Base-by-base conservation (phyloP, 129 eudicot species). In the Chrysanthemum seticuspe region DNA sequence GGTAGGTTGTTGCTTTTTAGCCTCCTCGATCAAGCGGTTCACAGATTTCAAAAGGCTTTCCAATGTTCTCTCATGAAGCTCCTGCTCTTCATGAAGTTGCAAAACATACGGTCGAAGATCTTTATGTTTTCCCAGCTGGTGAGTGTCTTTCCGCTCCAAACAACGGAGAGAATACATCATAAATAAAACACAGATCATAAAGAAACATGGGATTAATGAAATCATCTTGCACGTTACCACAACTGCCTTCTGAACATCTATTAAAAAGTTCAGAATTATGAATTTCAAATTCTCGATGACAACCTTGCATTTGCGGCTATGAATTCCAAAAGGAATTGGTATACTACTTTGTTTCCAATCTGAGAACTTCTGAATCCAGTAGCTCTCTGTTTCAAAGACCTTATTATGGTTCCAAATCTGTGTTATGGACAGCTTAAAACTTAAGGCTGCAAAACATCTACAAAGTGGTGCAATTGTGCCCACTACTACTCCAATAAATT, bases 221-320 rank as follows among this genome's bases (percentile, higher is more conserved):
- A 75, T 47, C 21, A 68, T 27, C 40, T 85, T 85, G 84, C 86
- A 78, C 1, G 52, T 21, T 9, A 85, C 60, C 59, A 81, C 84
- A 25, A 76, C 73, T 1, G 7, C 3, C 54, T 25, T 63, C 68
- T 83, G 87, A 56, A 65, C 58, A 6, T 40, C 36, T 65, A 83
- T 75, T 10, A 57, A 53, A 10, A 65, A 7, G 2, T 13, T 31
- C 19, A 76, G 71, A 49, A 62, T 31, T 19, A 71, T 15, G 61
- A 65, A 23, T 50, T 76, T 80, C 0, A 67, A 0, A 13, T 54
- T 66, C 21, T 76, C 61, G 15, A 68, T 13, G 44, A 62, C 50
- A 67, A 18, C 19, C 29, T 59, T 79, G 52, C 21, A 44, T 18
- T 27, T 75, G 27, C 12, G 73, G 55, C 63, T 36, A 15, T 49